These are phyloP conservation scores for Trypanosomatidae sp. DNA, from an alignment of 208 protist genomes.

Conservation along the genomic window DNA sequence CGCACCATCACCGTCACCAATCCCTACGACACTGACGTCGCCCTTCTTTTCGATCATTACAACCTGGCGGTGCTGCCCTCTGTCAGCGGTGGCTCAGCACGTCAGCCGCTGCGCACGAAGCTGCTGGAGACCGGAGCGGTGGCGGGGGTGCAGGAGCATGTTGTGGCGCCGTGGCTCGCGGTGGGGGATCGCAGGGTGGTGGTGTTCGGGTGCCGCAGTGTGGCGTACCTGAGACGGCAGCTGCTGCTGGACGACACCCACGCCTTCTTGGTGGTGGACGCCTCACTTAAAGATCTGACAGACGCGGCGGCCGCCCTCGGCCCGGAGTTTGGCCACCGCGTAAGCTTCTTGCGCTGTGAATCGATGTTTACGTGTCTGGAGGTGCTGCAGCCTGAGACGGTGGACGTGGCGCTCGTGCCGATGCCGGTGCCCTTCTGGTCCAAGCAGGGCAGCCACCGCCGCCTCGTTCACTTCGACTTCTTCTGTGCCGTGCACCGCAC, in stretches of 20 bases:
- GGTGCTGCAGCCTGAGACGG: constrained; percentile 38
- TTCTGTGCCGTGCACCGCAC: constrained; percentile 54
- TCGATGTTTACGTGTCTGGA: constrained; percentile 65
- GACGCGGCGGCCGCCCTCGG: constrained; percentile 31
- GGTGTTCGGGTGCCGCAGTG: constrained; percentile 62
- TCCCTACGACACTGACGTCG: constrained; percentile 45
- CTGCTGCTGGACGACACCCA: constrained; percentile 33
- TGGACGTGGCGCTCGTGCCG: constrained; percentile 66
- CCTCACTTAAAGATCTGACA: constrained; percentile 49
- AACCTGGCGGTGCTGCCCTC: constrained; percentile 50
- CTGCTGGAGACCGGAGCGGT: constrained; percentile 27
- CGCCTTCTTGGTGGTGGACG: constrained; percentile 61
- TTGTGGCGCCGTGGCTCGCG: constrained; percentile 32
- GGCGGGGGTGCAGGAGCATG: constrained; percentile 6
- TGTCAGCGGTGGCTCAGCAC: constrained; percentile 41
- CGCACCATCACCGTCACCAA: constrained; percentile 27
- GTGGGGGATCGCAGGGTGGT: constrained; percentile 32
- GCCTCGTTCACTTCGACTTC: constrained; percentile 72
- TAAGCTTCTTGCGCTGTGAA: constrained; percentile 75
- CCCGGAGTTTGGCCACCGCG: constrained; percentile 19
- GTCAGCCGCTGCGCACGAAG: constrained; percentile 32
- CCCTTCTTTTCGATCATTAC: constrained; percentile 50
- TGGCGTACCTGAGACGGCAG: constrained; percentile 54
- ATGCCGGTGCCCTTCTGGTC: constrained; percentile 81
- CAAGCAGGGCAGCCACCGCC: constrained; percentile 57